Base-by-base conservation (phyloP, 2,329 filamentous ascomycete species). In the Allantophomopsis lycopodina region DNA sequence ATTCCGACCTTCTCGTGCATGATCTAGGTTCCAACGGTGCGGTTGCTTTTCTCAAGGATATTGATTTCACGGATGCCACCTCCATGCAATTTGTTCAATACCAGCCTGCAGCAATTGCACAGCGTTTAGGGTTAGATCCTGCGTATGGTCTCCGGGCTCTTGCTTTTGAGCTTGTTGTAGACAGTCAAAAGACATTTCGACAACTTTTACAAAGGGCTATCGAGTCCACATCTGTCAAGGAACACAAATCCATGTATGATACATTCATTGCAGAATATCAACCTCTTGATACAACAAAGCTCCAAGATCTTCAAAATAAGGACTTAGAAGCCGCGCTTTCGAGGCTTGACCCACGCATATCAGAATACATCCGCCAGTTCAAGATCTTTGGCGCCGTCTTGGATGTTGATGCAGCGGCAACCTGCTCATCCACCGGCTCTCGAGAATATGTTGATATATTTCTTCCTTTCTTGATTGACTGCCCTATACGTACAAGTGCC, bases 1-100 rank as follows among this genome's bases (percentile, higher is more conserved):
- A 96, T 51, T 93, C 87, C 0, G 89, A 96, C 53, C 66, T 95
- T 7, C 63, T 94, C 1, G 68, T 89, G 0, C 79, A 88, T 53
- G 70, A 85, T 42, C 66, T 89, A 7, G 79, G 78, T 0, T 37
- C 53, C 0, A 46, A 67, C 1, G 80, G 80, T 0, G 64, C 66
- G 1, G 75, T 94, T 0, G 63, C 77, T 0, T 79, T 89, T 41
- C 70, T 94, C 21, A 66, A 70, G 41, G 79, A 85, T 36, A 51
- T 50, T 30, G 18, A 42, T 2, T 15, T 35, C 28, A 60, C 44
- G 41, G 42, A 43, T 37, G 42, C 44, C 40, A 47, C 41, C 36
- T 54, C 41, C 21, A 51, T 53, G 38, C 44, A 50, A 18, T 41
- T 38, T 31, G 37, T 45, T 6, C 46, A 51, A 23, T 66, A 63